phyloP scores from a whole-genome alignment of 2,329 filamentous ascomycete genomes.

The Leptographium galeiforme region DNA sequence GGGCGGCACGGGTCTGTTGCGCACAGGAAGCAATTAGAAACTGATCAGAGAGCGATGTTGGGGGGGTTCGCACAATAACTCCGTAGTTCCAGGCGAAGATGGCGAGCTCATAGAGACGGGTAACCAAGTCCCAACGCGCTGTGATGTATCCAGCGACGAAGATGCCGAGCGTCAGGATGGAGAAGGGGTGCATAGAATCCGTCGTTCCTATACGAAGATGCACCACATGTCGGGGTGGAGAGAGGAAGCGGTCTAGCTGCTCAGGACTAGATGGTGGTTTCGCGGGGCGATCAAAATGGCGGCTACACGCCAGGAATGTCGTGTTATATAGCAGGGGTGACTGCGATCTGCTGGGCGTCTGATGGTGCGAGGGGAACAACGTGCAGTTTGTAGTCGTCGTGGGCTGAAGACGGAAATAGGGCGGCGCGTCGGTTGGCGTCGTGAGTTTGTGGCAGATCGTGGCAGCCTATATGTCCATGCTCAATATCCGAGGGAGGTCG shows the following conservation, averaged over 20 bases:
- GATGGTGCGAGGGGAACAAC: background rate
- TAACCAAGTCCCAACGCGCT: constrained; percentile 96
- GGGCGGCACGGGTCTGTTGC: constrained; percentile 62
- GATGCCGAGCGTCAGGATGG: constrained; percentile 86
- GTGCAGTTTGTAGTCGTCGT: background rate
- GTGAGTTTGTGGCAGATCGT: background rate
- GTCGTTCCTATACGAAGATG: constrained; percentile 23
- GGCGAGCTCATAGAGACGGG: constrained; percentile 88
- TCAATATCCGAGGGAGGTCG: background rate
- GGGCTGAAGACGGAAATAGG: background rate
- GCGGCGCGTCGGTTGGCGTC: background rate
- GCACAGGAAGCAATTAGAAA: background rate
- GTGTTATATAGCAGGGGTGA: no score
- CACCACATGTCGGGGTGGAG: constrained; percentile 24
- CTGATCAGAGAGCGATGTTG: background rate
- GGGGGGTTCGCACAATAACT: constrained; percentile 57
- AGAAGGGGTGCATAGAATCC: constrained; percentile 91
- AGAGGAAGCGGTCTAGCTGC: background rate
- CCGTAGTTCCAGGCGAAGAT: constrained; percentile 98
- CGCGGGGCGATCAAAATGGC: no score
- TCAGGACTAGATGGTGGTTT: no score
- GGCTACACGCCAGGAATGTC: no score
- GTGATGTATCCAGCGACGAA: constrained; percentile 99
- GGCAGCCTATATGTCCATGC: background rate
- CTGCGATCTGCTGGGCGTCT: background rate